Base-by-base conservation (phyloP, 768 basidiomycete genomes). In the Suillus hirtellus region DNA sequence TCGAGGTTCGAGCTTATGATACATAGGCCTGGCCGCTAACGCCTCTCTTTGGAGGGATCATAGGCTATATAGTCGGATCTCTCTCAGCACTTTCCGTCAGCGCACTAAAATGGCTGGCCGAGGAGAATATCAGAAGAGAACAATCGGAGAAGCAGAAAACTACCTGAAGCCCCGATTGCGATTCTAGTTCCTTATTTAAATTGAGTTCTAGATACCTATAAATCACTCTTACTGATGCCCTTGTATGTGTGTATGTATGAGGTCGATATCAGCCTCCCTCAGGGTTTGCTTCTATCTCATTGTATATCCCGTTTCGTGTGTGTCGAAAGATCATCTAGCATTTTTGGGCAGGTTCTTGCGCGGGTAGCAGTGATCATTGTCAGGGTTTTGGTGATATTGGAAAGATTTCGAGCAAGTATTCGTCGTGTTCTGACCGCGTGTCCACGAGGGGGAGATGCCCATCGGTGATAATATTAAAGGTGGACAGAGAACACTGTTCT, bases 1-100 rank as follows among this genome's bases (percentile, higher is more conserved):
- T 17, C 10, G 27, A 60, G 19, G 38, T 12, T 11, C 11, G 3
- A 40, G 17, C 24, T 58, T 21, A 58, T 58, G 15, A 42, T 27
- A 6, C n/a, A 11, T 63, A 95, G 91, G 86, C 89, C 31, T 96
- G 91, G 89, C 94, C 93, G 14, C 78, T 95, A 61, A 89, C 90
- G 1, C 87, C 90, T 14, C 84, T 90, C 14, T 86, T 86, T 68
- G 89, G 91, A 24, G 85, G 90, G 21, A 76, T 93, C 19, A 69
- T 80, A 21, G 93, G 93, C 9, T 88, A 90, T 69, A 81, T 90
- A 60, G 37, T 82, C 3, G 86, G 87, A 2, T 84, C 89, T 21
- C 69, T 90, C 37, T 69, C 69, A 10, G 86, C 87, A 0, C 77
- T 93, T 46, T 76, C 76, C 9, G 70, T 82, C 38, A 87, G 76